Conservation (phyloP, 495 filamentous ascomycete genomes). For the Lasiosphaeris hirsuta region DNA sequence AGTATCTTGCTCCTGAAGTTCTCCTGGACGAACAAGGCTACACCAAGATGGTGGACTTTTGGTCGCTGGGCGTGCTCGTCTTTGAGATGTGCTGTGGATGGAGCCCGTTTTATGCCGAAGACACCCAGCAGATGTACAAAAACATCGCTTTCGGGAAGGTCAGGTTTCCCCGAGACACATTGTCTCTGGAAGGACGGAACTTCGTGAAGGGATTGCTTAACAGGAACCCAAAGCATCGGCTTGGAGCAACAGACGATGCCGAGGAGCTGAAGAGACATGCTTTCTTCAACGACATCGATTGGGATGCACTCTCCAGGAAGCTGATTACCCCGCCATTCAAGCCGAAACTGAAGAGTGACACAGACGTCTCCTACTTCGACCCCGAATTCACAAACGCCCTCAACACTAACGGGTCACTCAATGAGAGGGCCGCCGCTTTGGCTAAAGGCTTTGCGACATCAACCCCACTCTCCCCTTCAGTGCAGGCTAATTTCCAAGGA, state of each 20-base stretch:
- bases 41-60: conserved; percentile 99
- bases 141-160: conserved; percentile 99
- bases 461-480: conserved; percentile 86
- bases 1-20: conserved; percentile 95
- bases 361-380: conserved; percentile 96
- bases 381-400: conserved; percentile 97
- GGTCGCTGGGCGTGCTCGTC: conserved; percentile 94
- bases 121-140: conserved; percentile 99
- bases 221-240: conserved; percentile 90
- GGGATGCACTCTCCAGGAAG: conserved; percentile 81
- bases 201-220: conserved; percentile 98
- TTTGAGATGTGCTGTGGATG: conserved; percentile 99
- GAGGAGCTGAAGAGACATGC: conserved; percentile 92
- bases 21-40: conserved; percentile 96
- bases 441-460: conserved; percentile 73
- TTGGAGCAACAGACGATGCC: conserved; percentile 87
- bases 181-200: conserved; percentile 90
- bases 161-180: conserved; percentile 87
- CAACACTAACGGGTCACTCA: conserved; percentile 76
- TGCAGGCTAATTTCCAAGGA: conserved; percentile 97
- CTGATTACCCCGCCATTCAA: conserved; percentile 97
- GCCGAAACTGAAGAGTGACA: conserved; percentile 89
- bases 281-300: conserved; percentile 93
- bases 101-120: conserved; percentile 98
- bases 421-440: conserved; percentile 80